Percentiles rank a stretch among this genome's conserved stretches.
These are phyloP conservation scores for Talaromyces proteolyticus DNA, from an alignment of 495 filamentous ascomycete species.

Conservation along the genomic window DNA sequence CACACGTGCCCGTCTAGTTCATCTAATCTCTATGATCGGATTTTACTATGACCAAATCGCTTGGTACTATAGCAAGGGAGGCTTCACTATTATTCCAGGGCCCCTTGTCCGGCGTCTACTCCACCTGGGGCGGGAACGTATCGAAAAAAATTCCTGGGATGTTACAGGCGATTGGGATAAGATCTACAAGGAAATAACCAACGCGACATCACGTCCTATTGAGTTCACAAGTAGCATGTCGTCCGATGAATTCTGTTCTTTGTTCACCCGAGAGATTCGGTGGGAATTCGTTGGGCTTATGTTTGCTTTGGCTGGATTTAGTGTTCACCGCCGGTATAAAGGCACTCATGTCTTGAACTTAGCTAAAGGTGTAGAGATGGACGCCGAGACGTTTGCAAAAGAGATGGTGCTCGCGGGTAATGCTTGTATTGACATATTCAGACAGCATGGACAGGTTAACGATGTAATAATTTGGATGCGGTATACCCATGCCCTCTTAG, in stretches of 20 bases:
- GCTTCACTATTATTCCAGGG: constrained; percentile 8
- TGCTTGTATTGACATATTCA: constrained; percentile 21
- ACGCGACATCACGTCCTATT: constrained; percentile 2
- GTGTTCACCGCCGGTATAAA: constrained; percentile 13
- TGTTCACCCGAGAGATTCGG: constrained; percentile 36
- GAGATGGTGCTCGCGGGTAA: constrained; percentile 15
- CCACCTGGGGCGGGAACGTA: background rate
- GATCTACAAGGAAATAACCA: constrained; percentile 2
- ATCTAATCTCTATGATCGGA: constrained; percentile 9
- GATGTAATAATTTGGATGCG: constrained; percentile 27
- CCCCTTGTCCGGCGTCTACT: constrained; percentile 5
- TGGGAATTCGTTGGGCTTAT: constrained; percentile 47
- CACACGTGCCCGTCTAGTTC: constrained; percentile 16
- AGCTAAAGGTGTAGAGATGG: constrained; percentile 1
- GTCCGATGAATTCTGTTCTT: constrained; percentile 14
- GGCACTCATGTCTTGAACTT: constrained; percentile 11
- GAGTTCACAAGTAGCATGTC: constrained; percentile 3
- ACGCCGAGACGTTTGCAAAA: constrained; percentile 3
- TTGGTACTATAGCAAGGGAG: constrained; percentile 5
- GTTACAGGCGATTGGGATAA: background rate
- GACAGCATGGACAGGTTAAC: constrained; percentile 25
- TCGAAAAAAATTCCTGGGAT: constrained; percentile 2
- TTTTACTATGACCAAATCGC: constrained; percentile 8
- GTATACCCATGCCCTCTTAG: constrained; percentile 18
- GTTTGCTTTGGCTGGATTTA: constrained; percentile 29